These are phyloP conservation scores for Rhizophora apiculata DNA, from an alignment of 345 rosid genomes.

Conservation along the genomic window DNA sequence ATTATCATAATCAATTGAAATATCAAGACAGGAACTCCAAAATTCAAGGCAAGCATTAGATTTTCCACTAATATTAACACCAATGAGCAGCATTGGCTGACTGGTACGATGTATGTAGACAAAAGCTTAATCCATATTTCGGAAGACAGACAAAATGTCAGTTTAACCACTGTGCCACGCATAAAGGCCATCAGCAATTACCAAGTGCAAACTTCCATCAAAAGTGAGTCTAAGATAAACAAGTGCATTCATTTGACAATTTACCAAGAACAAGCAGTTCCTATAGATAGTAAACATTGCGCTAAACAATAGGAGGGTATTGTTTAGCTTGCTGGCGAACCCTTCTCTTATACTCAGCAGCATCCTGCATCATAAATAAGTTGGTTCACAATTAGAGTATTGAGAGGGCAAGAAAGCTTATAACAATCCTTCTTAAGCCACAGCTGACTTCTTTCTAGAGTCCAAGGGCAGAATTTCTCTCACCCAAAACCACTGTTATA, in stretches of 20 bases:
- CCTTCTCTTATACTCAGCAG: slow-evolving; percentile 76
- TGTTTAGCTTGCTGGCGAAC: slow-evolving; percentile 86
- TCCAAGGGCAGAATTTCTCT: not conserved
- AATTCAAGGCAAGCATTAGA: not conserved
- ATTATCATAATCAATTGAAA: not conserved
- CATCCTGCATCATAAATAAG: slow-evolving; percentile 49
- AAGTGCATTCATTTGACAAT: slow-evolving; percentile 4
- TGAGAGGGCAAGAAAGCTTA: not conserved
- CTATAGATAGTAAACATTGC: not conserved
- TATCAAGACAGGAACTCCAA: not conserved
- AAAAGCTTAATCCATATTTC: slow-evolving; percentile 7
- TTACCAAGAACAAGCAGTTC: slow-evolving; percentile 21
- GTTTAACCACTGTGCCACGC: slow-evolving; percentile 20
- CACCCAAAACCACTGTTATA: not conserved
- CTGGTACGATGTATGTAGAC: slow-evolving; percentile 9
- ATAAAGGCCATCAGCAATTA: slow-evolving; percentile 19
- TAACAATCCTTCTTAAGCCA: not conserved
- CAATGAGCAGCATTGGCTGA: slow-evolving; percentile 14
- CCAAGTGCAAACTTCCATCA: slow-evolving; percentile 19
- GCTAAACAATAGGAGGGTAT: slow-evolving; percentile 63
- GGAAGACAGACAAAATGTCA: slow-evolving; percentile 1
- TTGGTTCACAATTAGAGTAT: not conserved
- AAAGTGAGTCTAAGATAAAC: slow-evolving; percentile 32
- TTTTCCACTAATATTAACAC: slow-evolving; percentile 12
- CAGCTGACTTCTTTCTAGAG: not conserved